Percentiles rank a stretch among this genome's conserved stretches.
Evolutionary conservation across 306 rosid species (phyloP).

Genomic region (Benincasa hispida): DNA sequence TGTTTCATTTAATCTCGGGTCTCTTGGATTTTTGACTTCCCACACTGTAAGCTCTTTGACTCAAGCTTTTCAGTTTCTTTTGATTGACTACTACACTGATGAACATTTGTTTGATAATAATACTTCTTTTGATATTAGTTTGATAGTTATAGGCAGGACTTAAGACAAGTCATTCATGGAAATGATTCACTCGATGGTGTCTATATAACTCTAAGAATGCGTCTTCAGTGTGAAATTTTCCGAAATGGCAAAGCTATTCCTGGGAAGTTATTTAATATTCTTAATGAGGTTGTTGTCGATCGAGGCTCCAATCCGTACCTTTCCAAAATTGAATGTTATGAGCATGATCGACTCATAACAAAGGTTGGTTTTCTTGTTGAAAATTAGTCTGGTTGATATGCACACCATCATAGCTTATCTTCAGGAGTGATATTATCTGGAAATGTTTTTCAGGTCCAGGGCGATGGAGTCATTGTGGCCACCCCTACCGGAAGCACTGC

Average conservation of each 20-base stretch:
- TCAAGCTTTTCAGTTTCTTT: conserved; percentile 12
- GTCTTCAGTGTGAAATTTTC: conserved; percentile 84
- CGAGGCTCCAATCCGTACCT: conserved; percentile 99
- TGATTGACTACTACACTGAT: neutral
- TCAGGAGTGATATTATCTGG: neutral
- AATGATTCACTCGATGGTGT: conserved; percentile 75
- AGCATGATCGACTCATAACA: conserved; percentile 86
- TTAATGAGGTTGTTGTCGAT: conserved; percentile 83
- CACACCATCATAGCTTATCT: conserved; percentile 1
- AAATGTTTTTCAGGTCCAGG: conserved; percentile 67
- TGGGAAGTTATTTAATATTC: conserved; percentile 85
- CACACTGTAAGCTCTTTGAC: conserved; percentile 52
- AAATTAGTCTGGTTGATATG: neutral
- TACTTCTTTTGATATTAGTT: conserved; percentile 35
- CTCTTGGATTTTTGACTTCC: conserved; percentile 95
- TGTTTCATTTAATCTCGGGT: conserved; percentile 93
- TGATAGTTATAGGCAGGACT: conserved; percentile 60
- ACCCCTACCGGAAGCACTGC: conserved; percentile 99
- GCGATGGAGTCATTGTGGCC: conserved; percentile 94
- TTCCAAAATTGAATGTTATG: conserved; percentile 91
- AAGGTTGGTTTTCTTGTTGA: conserved; percentile 37
- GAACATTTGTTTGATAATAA: neutral
- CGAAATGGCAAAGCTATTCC: conserved; percentile 85
- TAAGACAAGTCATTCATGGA: conserved; percentile 77
- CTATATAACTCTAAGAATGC: conserved; percentile 94